These are phyloP conservation scores for Chlamydomonas schloesseri DNA, from an alignment of 139 green algal genomes.

Conservation along the genomic window DNA sequence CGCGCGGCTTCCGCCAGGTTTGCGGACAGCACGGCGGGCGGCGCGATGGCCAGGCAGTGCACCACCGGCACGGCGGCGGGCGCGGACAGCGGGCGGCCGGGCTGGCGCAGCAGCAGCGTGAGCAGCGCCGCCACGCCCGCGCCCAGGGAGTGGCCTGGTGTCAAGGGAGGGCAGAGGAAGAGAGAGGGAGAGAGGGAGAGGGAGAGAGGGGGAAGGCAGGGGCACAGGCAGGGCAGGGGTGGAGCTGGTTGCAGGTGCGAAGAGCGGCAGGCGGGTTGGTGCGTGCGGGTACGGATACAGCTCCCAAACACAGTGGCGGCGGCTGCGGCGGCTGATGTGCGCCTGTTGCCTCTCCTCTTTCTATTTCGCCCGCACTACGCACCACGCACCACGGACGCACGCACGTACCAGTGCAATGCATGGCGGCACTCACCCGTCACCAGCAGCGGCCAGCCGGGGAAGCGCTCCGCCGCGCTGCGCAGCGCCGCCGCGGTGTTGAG, in stretches of 20 bases:
- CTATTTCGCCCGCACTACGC: no score
- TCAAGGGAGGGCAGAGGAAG: not conserved
- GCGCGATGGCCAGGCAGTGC: conserved; percentile 56
- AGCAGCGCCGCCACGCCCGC: conserved; percentile 76
- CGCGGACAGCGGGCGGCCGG: not conserved
- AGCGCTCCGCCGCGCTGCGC: conserved; percentile 39
- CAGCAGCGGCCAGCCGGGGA: conserved; percentile 64
- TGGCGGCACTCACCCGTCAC: conserved; percentile 55
- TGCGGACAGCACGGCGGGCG: conserved; percentile 53
- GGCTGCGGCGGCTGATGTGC: no score
- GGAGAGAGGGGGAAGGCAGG: no score
- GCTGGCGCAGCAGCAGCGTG: conserved; percentile 64
- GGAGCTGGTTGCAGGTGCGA: no score
- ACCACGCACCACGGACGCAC: no score
- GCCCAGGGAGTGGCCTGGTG: conserved; percentile 74
- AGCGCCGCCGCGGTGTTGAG: conserved; percentile 56
- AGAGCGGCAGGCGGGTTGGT: no score
- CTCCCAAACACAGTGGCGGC: no score
- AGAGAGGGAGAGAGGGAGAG: no score
- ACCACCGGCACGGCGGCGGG: conserved; percentile 2
- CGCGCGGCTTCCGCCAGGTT: conserved; percentile 60
- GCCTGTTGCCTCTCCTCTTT: no score
- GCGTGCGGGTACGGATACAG: no score
- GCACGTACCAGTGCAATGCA: no score
- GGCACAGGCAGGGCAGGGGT: no score